phyloP scores from a whole-genome alignment of 768 basidiomycete species.

The Pulveroboletus frians region DNA sequence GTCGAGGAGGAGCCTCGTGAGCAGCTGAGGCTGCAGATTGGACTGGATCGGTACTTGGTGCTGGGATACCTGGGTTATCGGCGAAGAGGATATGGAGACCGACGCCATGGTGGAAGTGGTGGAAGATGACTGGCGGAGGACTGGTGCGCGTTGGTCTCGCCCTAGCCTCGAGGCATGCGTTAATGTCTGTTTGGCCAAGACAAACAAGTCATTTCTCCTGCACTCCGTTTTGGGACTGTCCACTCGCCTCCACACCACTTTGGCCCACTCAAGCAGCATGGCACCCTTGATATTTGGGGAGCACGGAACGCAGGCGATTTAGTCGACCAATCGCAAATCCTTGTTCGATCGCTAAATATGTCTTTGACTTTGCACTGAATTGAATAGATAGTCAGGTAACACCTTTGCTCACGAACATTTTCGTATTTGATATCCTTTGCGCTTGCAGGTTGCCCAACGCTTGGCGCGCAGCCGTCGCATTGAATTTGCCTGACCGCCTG shows the following conservation, averaged over 20 bases:
- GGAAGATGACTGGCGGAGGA: constrained; percentile 7
- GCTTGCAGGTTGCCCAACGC: constrained; percentile 3
- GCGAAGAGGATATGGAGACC: constrained; percentile 44
- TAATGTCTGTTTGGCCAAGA: constrained; percentile 26
- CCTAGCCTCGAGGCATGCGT: constrained; percentile 27
- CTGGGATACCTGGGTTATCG: constrained; percentile 54
- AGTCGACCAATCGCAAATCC: background rate
- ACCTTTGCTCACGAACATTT: constrained; percentile 3
- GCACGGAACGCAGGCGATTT: background rate
- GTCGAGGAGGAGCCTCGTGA: constrained; percentile 87
- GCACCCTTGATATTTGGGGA: background rate
- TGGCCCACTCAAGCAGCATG: background rate
- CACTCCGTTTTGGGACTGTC: background rate
- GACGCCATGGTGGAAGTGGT: constrained; percentile 33
- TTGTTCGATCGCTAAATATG: constrained; percentile 3
- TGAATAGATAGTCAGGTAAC: background rate
- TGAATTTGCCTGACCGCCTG: constrained; percentile 9
- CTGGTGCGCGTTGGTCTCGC: constrained; percentile 20
- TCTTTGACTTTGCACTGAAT: constrained; percentile 11
- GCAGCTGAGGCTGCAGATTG: constrained; percentile 78
- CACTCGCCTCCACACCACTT: background rate
- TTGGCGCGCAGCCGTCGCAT: constrained; percentile 13
- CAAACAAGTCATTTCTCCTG: constrained; percentile 22
- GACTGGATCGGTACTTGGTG: constrained; percentile 52
- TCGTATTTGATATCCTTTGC: constrained; percentile 20